Base-by-base conservation (phyloP, 108 stramenopile species). In the Fragilariopsis cylindrus region DNA sequence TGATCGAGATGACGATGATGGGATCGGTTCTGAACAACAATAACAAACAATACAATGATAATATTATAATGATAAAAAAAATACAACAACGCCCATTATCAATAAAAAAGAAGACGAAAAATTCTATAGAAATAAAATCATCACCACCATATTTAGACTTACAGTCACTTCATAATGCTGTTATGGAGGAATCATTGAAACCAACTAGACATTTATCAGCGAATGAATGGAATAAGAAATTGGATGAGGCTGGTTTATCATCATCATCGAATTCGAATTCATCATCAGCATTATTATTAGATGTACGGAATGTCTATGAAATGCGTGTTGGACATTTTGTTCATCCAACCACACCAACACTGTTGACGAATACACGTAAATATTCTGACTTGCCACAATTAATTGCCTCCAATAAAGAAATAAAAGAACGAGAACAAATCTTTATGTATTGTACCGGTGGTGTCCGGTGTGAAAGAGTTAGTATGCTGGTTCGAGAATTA, bases 261-360 rank as follows among this genome's bases (percentile, higher is more conserved):
- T 19, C 40, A 45, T 19, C 62, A 12, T 55, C 63, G 9, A 54
- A n/a, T n/a, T 54, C 15, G 30, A 30, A 30, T 30, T 30, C 30
- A 30, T 65, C 67, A 3, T 74, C 76, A 13, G 82, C 86, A 7
- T 70, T 92, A 16, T 60, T 95, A 4, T 57, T 95, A 40, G 94
- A 95, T 70, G 84, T 90, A 41, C 81, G 94, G 18, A 95, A 92
- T 72, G 79, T 91, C 0, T 95, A 92, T 64, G 94, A 95, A 75
- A 78, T 76, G 3, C 75, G 81, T 15, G 85, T 95, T 7, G 94
- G 94, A 0, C 82, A 86, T 72, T 92, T 95, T 74, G 73, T 66
- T 1, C 86, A 79, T 4, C 73, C 79, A 0, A 65, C 72, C 43
- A 70, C 75, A 1, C 87, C 87, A 0, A 86, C 90, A 7, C 57